Base-by-base conservation (phyloP, 2,329 filamentous ascomycete species). In the Gyromitra esculenta region DNA sequence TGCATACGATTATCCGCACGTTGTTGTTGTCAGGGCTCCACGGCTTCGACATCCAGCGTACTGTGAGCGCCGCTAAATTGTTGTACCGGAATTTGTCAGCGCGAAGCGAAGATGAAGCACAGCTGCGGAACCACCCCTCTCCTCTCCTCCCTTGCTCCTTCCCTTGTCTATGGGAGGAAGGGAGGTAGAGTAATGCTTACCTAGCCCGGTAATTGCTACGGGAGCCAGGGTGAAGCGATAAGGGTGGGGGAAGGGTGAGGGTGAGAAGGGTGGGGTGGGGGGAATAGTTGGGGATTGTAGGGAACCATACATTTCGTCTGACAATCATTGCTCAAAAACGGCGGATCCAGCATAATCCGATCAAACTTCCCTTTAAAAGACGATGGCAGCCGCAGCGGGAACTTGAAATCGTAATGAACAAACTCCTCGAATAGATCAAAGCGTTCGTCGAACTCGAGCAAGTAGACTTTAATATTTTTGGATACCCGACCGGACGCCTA, bases 251-350 rank as follows among this genome's bases (percentile, higher is more conserved):
- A 9, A 18, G 6, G 48, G 60, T 7, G 3, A 54, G 41, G 43
- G 15, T n/a, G n/a, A n/a, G 35, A 45, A 48, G 18, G 7, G 13
- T 8, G 39, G 73, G 70, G 70, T 66, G 54, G 56, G 64, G 43
- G 43, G 15, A 5, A 5, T 35, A 48, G 3, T 37, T 57, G n/a
- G 31, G 31, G 31, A 50, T 48, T 50, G 50, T 35, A 68, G 9
- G 25, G 15, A 48, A 15, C 13, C 84, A 79, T 80, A 91, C 90
- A 86, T 85, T 93, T 94, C 0, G 91, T 93, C 82, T 95, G 91
- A 82, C 92, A 95, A 81, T 95, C 91, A 77, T 91, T 88, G 82
- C 89, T 93, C 45, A 95, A 85, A 82, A 95, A 95, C 0, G 92
- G 92, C 7, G 92, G 92, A 81, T 96, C 92, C 80, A 88, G 88